Base-by-base conservation (phyloP, 495 filamentous ascomycete genomes). In the Pseudevernia furfuracea region DNA sequence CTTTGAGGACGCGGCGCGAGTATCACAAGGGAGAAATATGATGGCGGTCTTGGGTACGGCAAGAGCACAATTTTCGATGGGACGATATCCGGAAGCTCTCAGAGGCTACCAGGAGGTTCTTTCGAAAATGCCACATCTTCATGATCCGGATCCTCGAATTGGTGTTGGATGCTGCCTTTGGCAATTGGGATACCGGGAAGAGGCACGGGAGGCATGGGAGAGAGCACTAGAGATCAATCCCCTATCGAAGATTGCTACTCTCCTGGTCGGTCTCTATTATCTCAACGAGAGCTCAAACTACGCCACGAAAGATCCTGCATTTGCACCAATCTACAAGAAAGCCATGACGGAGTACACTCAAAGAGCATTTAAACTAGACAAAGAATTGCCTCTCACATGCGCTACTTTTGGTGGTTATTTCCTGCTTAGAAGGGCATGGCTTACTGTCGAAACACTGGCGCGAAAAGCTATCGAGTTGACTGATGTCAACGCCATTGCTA, bases 121-220 rank as follows among this genome's bases (percentile, higher is more conserved):
- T 23, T 75, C 82, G 68, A 89, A 88, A 74, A 88, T 90, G 79
- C 94, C 94, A 15, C 86, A 90, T 63, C 78, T 97, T 60, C 84
- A 87, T n/a, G 95, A 98, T 70, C 94, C 94, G 6, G 94, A 98
- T 74, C 95, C 94, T 68, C 81, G 94, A 60, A 91, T 98, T 66
- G 94, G 94, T 55, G 87, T 98, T 68, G 94, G 94, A 28, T 92
- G 92, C 73, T 97, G 94, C 73, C 86, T 93, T 65, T 98, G 94
- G 94, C 90, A 93, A 71, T 80, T 97, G 17, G 91, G 91, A 25
- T 88, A 87, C 79, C 96, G 96, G 74, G 92, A 96, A 36, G 89
- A 96, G 69, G 95, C 95, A 17, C 90, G 88, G 70, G 75, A 77
- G 32, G 91, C 94, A 10, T 98, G 93, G 93, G 89, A 96, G 72